phyloP scores from a whole-genome alignment of 176 grass and related monocot genomes.

The Oryza rufipogon region DNA sequence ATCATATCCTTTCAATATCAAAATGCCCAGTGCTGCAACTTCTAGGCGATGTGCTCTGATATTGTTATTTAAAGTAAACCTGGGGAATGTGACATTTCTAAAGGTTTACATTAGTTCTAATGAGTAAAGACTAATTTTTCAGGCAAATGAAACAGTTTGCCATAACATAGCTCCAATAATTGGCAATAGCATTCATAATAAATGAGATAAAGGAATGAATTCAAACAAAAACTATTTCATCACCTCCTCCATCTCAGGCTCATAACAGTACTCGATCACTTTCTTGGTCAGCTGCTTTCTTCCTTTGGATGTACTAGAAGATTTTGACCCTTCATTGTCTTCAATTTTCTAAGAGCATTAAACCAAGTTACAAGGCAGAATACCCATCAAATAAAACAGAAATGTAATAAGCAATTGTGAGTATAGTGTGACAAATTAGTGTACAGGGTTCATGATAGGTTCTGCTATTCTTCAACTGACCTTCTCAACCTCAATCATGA shows the following conservation, averaged over 20 bases:
- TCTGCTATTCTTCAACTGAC: conserved; percentile 40
- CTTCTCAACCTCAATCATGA: conserved; percentile 99
- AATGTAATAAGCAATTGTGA: background rate
- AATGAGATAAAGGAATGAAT: conserved; percentile 1
- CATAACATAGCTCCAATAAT: background rate
- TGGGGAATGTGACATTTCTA: background rate
- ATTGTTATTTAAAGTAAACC: conserved; percentile 21
- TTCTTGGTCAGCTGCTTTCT: conserved; percentile 88
- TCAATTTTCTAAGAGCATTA: conserved; percentile 61
- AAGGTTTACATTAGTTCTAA: background rate
- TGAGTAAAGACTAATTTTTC: conserved; percentile 7
- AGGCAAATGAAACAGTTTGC: background rate
- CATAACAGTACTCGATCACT: conserved; percentile 98
- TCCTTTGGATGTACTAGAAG: conserved; percentile 64
- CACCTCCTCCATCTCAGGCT: conserved; percentile 98
- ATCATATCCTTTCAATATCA: conserved; percentile 10
- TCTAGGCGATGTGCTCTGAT: background rate
- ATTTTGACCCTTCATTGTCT: conserved; percentile 72
- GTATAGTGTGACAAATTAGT: conserved; percentile 11
- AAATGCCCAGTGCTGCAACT: background rate
- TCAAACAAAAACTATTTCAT: conserved; percentile 38
- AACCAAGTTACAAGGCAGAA: conserved; percentile 15
- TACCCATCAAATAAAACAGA: conserved; percentile 26
- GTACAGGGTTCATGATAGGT: background rate
- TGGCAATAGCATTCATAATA: conserved; percentile 9